Conservation (phyloP, 768 basidiomycete species). For the Psilocybe cubensis region DNA sequence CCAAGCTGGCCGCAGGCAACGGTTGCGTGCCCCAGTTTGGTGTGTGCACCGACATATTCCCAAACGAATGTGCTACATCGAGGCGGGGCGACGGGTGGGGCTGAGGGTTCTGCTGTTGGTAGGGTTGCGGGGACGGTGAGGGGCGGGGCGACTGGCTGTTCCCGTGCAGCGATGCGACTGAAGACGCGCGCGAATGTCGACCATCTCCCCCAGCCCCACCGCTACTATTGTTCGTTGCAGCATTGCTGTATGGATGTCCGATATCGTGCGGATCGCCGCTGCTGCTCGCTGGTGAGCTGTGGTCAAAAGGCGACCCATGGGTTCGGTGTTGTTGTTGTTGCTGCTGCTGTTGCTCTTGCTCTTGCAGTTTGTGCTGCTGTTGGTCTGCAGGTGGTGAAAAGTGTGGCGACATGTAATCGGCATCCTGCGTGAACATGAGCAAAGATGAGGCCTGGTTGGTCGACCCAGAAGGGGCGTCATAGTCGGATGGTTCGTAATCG, state of each 20-base stretch:
- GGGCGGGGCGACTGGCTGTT: slow-evolving; percentile 27
- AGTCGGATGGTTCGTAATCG: slow-evolving; percentile 78
- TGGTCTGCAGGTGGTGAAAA: no score
- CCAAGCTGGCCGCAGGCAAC: slow-evolving; percentile 36
- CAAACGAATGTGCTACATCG: slow-evolving; percentile 52
- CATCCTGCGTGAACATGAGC: slow-evolving; percentile 63
- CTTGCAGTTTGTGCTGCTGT: no score
- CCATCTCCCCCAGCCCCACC: background rate
- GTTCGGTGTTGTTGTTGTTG: slow-evolving; percentile 16
- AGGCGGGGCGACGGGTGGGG: slow-evolving; percentile 30
- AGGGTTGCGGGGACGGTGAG: slow-evolving; percentile 22
- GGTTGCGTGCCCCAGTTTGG: slow-evolving; percentile 58
- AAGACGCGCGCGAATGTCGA: slow-evolving; percentile 65
- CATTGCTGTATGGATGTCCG: slow-evolving; percentile 29
- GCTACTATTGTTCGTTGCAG: background rate
- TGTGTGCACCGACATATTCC: slow-evolving; percentile 66
- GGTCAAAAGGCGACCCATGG: slow-evolving; percentile 52
- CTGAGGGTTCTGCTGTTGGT: slow-evolving; percentile 5
- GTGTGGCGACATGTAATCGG: slow-evolving; percentile 35
- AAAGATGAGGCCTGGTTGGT: slow-evolving; percentile 9
- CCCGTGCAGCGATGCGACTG: slow-evolving; percentile 57
- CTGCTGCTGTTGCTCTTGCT: no score
- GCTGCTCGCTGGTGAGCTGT: slow-evolving; percentile 67
- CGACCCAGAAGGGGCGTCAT: slow-evolving; percentile 54
- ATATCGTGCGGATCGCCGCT: slow-evolving; percentile 47